Evolutionary conservation across 1,284 basidiomycete species (phyloP).

Genomic region (Marasmius oreades): DNA sequence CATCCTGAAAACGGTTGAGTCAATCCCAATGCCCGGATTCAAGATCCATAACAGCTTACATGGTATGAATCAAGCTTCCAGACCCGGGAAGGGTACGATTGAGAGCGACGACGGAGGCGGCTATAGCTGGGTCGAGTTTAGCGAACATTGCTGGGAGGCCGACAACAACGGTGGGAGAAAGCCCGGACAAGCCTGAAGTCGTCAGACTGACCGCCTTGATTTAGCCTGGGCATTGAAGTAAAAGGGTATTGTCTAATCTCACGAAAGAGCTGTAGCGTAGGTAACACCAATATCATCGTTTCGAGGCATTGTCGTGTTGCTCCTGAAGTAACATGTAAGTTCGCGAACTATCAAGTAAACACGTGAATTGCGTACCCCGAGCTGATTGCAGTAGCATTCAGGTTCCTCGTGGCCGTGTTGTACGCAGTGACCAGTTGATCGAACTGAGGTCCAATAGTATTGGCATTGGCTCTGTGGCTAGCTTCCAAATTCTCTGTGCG

Average conservation of each 20-base stretch:
- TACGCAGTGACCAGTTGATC: constrained; percentile 23
- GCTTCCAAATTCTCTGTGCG: constrained; percentile 26
- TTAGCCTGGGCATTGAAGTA: not conserved
- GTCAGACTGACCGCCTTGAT: constrained; percentile 18
- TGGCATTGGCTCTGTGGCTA: constrained; percentile 22
- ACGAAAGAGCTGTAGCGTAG: constrained; percentile 27
- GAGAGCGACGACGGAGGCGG: constrained; percentile 20
- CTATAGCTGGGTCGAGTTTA: constrained; percentile 27
- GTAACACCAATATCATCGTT: constrained; percentile 31
- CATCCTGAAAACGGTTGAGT: constrained; percentile 20
- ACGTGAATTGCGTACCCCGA: constrained; percentile 27
- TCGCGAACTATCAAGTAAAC: not conserved
- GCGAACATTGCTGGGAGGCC: constrained; percentile 22
- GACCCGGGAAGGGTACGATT: constrained; percentile 27
- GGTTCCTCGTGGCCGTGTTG: constrained; percentile 16
- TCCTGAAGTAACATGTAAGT: not conserved
- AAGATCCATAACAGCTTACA: constrained; percentile 20
- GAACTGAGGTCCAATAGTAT: constrained; percentile 25
- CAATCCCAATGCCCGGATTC: not conserved
- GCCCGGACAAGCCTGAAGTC: constrained; percentile 25
- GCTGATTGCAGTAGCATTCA: constrained; percentile 25
- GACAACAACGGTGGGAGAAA: constrained; percentile 21
- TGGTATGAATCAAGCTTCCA: constrained; percentile 23
- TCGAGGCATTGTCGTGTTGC: constrained; percentile 21
- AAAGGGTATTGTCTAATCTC: constrained; percentile 8